Percentiles rank a stretch among this genome's conserved stretches.
phyloP scores from a whole-genome alignment of 2,329 filamentous ascomycete species.

The Xylaria sp. region DNA sequence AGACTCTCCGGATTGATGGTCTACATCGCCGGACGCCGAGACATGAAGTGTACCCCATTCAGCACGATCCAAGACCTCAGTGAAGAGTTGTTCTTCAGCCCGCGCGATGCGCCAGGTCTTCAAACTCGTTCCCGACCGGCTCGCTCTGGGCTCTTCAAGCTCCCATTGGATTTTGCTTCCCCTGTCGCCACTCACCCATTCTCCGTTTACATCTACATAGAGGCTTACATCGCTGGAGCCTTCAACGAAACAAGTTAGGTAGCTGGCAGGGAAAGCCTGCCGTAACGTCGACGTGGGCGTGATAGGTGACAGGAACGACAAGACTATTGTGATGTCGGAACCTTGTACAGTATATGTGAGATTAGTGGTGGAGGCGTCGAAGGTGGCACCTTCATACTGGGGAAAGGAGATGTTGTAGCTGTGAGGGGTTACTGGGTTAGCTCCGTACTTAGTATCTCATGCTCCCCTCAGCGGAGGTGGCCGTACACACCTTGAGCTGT shows the following conservation, averaged over 20 bases:
- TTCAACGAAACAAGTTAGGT: constrained; percentile 76
- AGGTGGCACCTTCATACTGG: constrained; percentile 57
- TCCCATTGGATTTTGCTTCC: constrained; percentile 77
- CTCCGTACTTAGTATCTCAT: neutral
- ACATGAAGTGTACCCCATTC: constrained; percentile 89
- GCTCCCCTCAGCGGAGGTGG: neutral
- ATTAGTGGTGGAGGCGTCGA: constrained; percentile 63
- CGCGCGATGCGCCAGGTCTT: constrained; percentile 76
- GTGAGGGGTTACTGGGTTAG: constrained; percentile 14
- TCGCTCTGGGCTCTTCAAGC: constrained; percentile 60
- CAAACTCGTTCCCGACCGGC: constrained; percentile 52
- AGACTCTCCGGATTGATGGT: constrained; percentile 78
- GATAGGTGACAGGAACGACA: constrained; percentile 77
- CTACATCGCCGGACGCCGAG: constrained; percentile 73
- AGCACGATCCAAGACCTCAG: constrained; percentile 77
- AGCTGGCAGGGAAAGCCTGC: constrained; percentile 84
- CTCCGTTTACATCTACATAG: constrained; percentile 76
- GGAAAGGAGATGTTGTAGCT: constrained; percentile 57
- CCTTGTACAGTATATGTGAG: constrained; percentile 58
- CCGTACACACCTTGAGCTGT: constrained; percentile 35
- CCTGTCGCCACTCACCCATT: constrained; percentile 84
- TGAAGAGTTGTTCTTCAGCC: constrained; percentile 73
- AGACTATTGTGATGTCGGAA: constrained; percentile 53
- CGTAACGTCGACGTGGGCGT: constrained; percentile 83
- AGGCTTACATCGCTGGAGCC: constrained; percentile 72